phyloP scores from a whole-genome alignment of 148 eudicot species.

The Fagopyrum tataricum region DNA sequence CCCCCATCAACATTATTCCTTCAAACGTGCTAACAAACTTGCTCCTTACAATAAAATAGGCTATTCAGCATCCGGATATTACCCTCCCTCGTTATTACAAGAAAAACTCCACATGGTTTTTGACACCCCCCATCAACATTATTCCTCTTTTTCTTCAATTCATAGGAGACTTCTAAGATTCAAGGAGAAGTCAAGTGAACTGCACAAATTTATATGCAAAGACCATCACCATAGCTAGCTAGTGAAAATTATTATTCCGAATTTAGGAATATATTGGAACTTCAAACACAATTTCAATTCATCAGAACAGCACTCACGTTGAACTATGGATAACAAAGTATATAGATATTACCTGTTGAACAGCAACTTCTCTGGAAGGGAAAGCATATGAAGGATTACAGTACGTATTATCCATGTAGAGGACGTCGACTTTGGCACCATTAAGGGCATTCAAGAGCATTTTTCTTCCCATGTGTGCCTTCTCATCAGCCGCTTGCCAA shows the following conservation, averaged over 20 bases:
- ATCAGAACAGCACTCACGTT: background rate
- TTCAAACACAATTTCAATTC: background rate
- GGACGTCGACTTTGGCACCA: slow-evolving; percentile 42
- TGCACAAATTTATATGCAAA: background rate
- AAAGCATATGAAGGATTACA: slow-evolving; percentile 63
- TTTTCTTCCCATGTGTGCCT: slow-evolving; percentile 39
- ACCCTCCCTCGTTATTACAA: background rate
- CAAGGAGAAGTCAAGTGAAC: background rate
- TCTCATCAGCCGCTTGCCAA: slow-evolving; percentile 55
- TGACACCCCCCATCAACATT: background rate
- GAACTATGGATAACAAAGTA: background rate
- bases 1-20: slow-evolving; percentile 12
- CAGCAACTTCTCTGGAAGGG: slow-evolving; percentile 69
- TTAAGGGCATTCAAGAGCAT: slow-evolving; percentile 54
- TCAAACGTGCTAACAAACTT: background rate
- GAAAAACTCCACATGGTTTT: background rate
- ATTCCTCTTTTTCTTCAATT: background rate
- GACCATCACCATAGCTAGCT: background rate
- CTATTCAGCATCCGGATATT: background rate
- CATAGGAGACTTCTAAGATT: background rate
- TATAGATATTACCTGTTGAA: slow-evolving; percentile 44
- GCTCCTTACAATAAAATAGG: background rate
- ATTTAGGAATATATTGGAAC: background rate
- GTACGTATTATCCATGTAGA: slow-evolving; percentile 78
- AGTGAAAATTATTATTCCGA: background rate